phyloP scores from a whole-genome alignment of 352 stramenopile species.

The Vaucheria bursata region DNA sequence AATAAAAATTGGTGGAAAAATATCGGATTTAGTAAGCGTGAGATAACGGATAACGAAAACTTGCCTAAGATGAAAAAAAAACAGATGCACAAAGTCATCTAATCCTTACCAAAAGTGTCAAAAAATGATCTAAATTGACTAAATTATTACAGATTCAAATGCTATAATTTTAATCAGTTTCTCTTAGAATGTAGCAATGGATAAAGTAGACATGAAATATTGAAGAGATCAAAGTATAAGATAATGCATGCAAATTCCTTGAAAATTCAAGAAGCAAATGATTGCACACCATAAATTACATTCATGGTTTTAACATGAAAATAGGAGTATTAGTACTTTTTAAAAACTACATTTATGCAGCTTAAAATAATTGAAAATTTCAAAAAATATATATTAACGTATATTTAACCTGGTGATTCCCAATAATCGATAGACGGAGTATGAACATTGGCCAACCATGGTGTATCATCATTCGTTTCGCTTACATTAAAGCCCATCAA shows the following conservation, averaged over 20 bases:
- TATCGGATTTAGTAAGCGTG: not conserved
- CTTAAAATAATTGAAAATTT: not conserved
- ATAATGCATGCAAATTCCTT: no score
- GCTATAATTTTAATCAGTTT: no score
- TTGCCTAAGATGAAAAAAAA: no score
- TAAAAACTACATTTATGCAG: not conserved
- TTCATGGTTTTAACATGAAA: not conserved
- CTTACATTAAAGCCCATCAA: conserved; percentile 83
- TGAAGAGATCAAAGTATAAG: no score
- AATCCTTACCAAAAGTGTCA: no score
- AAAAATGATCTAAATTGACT: no score
- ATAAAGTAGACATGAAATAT: no score
- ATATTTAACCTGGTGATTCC: conserved; percentile 52
- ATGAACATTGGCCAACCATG: conserved; percentile 61
- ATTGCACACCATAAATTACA: not conserved
- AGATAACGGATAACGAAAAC: no score
- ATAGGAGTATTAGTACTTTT: not conserved
- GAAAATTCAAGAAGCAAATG: no score
- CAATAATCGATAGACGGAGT: conserved; percentile 57
- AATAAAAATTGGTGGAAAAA: not conserved
- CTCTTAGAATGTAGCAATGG: no score
- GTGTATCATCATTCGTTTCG: conserved; percentile 56
- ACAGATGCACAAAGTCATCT: no score
- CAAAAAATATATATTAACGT: not conserved
- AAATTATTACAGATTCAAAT: no score